Conservation (phyloP, 768 basidiomycete species). For the Amanita subjunquillea region DNA sequence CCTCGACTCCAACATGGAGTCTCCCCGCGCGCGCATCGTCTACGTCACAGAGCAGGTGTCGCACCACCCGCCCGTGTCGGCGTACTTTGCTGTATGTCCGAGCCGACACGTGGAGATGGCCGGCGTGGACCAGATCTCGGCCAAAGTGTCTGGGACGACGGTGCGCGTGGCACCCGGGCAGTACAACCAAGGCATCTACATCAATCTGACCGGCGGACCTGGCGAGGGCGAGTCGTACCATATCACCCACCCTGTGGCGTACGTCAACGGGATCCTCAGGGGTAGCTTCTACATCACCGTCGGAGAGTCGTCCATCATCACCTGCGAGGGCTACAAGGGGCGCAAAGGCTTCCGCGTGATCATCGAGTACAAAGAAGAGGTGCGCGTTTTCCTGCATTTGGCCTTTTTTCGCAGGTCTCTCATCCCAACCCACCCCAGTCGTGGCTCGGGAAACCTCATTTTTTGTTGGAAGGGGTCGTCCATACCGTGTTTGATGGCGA, state of each 20-base stretch:
- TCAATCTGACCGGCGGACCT: conserved; percentile 62
- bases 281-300: conserved; percentile 91
- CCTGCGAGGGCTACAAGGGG: conserved; percentile 46
- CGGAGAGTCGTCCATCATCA: conserved; percentile 68
- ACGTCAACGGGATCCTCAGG: conserved; percentile 85
- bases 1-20: conserved; percentile 13
- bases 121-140: conserved; percentile 90
- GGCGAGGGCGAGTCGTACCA: conserved; percentile 78
- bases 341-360: conserved; percentile 58
- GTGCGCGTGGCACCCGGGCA: conserved; percentile 76
- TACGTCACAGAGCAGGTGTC: conserved; percentile 92
- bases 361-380: conserved; percentile 96
- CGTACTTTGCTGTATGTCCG: conserved; percentile 73
- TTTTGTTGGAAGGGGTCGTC: conserved; percentile 80
- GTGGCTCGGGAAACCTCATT: conserved; percentile 86
- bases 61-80: conserved; percentile 93
- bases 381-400: conserved; percentile 21
- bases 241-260: conserved; percentile 82
- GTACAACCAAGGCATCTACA: conserved; percentile 82
- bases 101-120: conserved; percentile 56
- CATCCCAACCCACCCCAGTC: conserved; percentile 29
- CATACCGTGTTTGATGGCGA: conserved; percentile 68
- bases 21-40: conserved; percentile 51
- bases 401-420: neutral
- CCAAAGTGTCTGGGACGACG: conserved; percentile 82